These are phyloP conservation scores for Omphalotus guepiniiformis DNA, from an alignment of 768 basidiomycete genomes.

Conservation along the genomic window DNA sequence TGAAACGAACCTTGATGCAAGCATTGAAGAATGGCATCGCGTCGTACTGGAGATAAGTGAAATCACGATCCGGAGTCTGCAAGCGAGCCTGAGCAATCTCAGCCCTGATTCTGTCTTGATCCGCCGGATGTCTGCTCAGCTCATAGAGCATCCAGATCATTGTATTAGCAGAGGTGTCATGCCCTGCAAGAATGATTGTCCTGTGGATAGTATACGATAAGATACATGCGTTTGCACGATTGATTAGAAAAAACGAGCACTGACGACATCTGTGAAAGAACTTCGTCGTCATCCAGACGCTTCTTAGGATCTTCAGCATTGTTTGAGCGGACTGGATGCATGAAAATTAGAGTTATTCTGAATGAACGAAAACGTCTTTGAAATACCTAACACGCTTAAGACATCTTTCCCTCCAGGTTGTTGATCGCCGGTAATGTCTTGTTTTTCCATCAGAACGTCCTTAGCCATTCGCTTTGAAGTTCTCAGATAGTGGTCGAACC, in stretches of 20 bases:
- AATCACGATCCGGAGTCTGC: slow-evolving; percentile 11
- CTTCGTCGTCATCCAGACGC: slow-evolving; percentile 44
- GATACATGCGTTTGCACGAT: neutral
- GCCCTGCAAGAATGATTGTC: slow-evolving; percentile 45
- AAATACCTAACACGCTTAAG: slow-evolving; percentile 18
- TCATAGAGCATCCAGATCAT: slow-evolving; percentile 60
- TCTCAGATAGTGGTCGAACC: neutral
- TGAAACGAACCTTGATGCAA: slow-evolving; percentile 17
- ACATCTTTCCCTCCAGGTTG: slow-evolving; percentile 3
- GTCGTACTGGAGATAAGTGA: slow-evolving; percentile 24
- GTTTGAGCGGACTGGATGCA: slow-evolving; percentile 51
- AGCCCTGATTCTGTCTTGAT: slow-evolving; percentile 58
- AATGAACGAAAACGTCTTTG: neutral
- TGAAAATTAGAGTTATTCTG: neutral
- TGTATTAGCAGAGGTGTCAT: slow-evolving; percentile 59
- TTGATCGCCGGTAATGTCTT: neutral
- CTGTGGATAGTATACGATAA: slow-evolving; percentile 6
- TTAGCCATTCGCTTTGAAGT: neutral
- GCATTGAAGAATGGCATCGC: slow-evolving; percentile 25
- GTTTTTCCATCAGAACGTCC: neutral
- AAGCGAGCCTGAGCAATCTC: slow-evolving; percentile 39
- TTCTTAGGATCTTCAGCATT: slow-evolving; percentile 38
- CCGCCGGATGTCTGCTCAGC: slow-evolving; percentile 50
- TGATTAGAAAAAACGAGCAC: neutral
- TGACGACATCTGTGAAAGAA: slow-evolving; percentile 41